These are phyloP conservation scores for Tetracladium setigerum DNA, from an alignment of 495 filamentous ascomycete species.

Conservation along the genomic window DNA sequence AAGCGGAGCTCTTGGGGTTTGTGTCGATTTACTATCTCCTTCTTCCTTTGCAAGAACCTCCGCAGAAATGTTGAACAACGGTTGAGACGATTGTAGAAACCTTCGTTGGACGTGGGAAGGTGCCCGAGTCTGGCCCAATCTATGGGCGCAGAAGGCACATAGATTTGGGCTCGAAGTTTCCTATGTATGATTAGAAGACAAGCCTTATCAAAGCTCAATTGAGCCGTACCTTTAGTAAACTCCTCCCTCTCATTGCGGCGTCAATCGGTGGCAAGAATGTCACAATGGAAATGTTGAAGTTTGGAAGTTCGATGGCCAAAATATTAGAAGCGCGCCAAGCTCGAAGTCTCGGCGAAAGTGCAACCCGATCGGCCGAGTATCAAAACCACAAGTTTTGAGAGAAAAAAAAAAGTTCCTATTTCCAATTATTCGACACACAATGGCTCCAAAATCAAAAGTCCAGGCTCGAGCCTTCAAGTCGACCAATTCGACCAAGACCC, in stretches of 20 bases:
- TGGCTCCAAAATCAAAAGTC: conserved; percentile 15
- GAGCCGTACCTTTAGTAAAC: conserved; percentile 14
- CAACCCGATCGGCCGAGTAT: conserved; percentile 4
- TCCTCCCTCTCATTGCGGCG: conserved; percentile 17
- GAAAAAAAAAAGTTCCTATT: not conserved
- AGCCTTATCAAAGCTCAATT: not conserved
- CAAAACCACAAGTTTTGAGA: not conserved
- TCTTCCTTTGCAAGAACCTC: conserved; percentile 7
- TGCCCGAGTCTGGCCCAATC: conserved; percentile 14
- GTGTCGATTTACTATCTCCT: not conserved
- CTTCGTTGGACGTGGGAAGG: conserved; percentile 17
- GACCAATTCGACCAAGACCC: not conserved
- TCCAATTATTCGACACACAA: conserved; percentile 1
- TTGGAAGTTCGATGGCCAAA: conserved; percentile 5
- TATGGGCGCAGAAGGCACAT: conserved; percentile 22
- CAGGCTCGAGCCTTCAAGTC: conserved; percentile 11
- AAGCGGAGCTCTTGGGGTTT: too few species aligned
- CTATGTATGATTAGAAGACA: conserved; percentile 12
- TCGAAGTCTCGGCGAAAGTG: not conserved
- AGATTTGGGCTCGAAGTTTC: conserved; percentile 17
- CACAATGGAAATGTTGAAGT: not conserved
- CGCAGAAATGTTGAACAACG: conserved; percentile 9
- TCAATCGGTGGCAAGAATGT: conserved; percentile 3
- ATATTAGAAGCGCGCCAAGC: not conserved
- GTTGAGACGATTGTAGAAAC: conserved; percentile 17